Percentiles rank a stretch among this genome's conserved stretches.
phyloP scores from a whole-genome alignment of 345 rosid species.

The Citrus hindsii region DNA sequence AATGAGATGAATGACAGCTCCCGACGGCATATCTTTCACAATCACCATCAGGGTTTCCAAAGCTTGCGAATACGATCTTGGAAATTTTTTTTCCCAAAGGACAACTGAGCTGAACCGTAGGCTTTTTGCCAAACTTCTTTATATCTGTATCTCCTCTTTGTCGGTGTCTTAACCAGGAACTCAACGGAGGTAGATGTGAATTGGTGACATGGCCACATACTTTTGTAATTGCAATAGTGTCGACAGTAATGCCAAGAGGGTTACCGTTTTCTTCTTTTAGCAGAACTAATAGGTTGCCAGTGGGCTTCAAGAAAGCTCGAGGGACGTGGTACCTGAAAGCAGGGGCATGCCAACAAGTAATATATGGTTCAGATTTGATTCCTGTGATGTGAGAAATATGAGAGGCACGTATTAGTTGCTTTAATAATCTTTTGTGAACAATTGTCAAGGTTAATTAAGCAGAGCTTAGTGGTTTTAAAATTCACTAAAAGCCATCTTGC shows the following conservation, averaged over 20 bases:
- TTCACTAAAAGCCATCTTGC: neutral
- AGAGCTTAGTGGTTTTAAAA: neutral
- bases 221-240: conserved; percentile 27
- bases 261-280: conserved; percentile 57
- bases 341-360: neutral
- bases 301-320: conserved; percentile 39
- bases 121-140: conserved; percentile 10
- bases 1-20: conserved; percentile 18
- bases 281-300: conserved; percentile 41
- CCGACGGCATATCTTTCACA: conserved; percentile 16
- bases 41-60: conserved; percentile 25
- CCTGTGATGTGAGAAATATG: neutral
- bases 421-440: neutral
- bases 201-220: conserved; percentile 26
- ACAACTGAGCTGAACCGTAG: conserved; percentile 20
- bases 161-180: conserved; percentile 3
- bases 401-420: neutral
- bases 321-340: conserved; percentile 50
- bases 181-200: conserved; percentile 21
- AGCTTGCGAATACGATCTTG: conserved; percentile 29
- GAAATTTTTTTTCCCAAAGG: conserved; percentile 23
- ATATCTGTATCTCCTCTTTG: neutral
- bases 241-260: conserved; percentile 41
- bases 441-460: neutral
- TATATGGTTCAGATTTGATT: neutral